Conservation (phyloP, 352 stramenopile genomes). For the Pythium myriotylum region DNA sequence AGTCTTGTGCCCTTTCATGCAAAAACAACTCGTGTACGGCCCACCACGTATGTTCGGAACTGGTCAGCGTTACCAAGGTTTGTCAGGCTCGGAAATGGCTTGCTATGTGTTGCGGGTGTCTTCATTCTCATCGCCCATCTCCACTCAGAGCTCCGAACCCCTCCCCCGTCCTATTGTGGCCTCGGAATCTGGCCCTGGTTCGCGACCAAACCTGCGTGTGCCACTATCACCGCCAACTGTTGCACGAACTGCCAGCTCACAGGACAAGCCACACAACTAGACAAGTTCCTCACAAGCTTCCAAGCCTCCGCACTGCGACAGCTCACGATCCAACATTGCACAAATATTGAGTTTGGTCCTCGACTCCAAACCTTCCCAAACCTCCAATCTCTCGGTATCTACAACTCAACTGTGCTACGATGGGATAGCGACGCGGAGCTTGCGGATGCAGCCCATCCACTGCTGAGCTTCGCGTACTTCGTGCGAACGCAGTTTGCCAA, state of each 20-base stretch:
- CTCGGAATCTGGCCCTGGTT: slow-evolving; percentile 32
- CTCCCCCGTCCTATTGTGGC: slow-evolving; percentile 18
- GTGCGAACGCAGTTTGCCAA: neutral
- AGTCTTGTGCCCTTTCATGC: too few species aligned
- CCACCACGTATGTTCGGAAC: too few species aligned
- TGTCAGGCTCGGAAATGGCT: neutral
- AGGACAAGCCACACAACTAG: neutral
- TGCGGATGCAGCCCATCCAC: neutral
- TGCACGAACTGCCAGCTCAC: neutral
- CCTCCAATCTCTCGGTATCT: neutral
- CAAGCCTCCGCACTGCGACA: neutral
- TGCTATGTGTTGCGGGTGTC: slow-evolving; percentile 13
- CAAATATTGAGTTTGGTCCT: neutral
- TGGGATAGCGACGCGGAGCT: neutral
- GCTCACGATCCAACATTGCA: slow-evolving; percentile 4
- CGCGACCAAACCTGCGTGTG: slow-evolving; percentile 24
- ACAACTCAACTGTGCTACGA: slow-evolving; percentile 3
- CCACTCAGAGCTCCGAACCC: slow-evolving; percentile 16
- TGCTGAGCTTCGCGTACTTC: neutral
- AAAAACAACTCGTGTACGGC: too few species aligned
- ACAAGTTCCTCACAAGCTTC: neutral
- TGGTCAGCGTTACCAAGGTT: slow-evolving; percentile 1
- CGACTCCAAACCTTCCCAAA: slow-evolving; percentile 1
- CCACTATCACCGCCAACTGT: slow-evolving; percentile 13
- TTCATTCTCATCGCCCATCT: slow-evolving; percentile 26